Percentiles rank a stretch among this genome's conserved stretches.
phyloP scores from a whole-genome alignment of 768 basidiomycete species.

The Clitopilus hobsonii region DNA sequence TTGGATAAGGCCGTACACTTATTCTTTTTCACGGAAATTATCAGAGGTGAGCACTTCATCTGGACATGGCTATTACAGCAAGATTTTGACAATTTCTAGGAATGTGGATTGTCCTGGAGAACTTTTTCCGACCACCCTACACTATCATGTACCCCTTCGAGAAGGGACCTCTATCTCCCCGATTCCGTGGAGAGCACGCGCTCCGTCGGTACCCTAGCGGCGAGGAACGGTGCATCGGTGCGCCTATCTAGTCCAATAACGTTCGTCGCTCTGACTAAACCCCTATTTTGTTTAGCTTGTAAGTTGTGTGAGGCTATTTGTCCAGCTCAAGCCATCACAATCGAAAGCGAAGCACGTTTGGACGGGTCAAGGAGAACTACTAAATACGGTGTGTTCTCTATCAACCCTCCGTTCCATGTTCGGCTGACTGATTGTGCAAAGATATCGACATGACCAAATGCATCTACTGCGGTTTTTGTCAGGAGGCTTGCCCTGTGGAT shows the following conservation, averaged over 20 bases:
- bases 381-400: constrained; percentile 72
- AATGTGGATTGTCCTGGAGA: constrained; percentile 95
- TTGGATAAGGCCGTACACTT: constrained; percentile 94
- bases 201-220: constrained; percentile 94
- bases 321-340: constrained; percentile 98
- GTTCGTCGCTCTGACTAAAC: neutral
- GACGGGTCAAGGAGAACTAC: constrained; percentile 97
- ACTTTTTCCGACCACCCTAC: constrained; percentile 92
- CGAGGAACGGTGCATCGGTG: constrained; percentile 98
- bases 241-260: constrained; percentile 23
- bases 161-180: constrained; percentile 95
- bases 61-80: neutral
- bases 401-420: constrained; percentile 5
- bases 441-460: constrained; percentile 99
- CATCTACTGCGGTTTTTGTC: constrained; percentile 99
- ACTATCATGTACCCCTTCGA: constrained; percentile 99
- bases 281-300: constrained; percentile 58
- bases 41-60: constrained; percentile 66
- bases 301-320: constrained; percentile 99
- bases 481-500: constrained; percentile 99
- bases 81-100: constrained; percentile 43
- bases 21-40: constrained; percentile 98
- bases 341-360: constrained; percentile 93
- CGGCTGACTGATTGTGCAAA: constrained; percentile 23
- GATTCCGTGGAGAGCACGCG: constrained; percentile 98